Base-by-base conservation (phyloP, 306 rosid genomes). In the Quercus suber region DNA sequence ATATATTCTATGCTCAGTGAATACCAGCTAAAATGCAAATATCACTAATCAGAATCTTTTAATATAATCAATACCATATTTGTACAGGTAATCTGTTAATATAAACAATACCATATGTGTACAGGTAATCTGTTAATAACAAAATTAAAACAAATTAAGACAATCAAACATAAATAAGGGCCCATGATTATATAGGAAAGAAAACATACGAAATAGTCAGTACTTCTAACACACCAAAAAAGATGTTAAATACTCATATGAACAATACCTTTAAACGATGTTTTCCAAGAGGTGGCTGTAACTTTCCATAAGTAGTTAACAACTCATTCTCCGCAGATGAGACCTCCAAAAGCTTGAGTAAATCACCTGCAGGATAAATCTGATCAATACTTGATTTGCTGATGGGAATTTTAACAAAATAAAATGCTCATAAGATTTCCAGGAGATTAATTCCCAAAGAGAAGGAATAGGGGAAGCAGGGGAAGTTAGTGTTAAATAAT, bases 211-310 rank as follows among this genome's bases (percentile, higher is more conserved):
- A 51, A 63, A 76, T 78, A 79, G 33, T 73, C 71, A 76, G 55
- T 61, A 78, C 73, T 57, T 23, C 49, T 75, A 28, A 27, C 19
- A 30, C 45, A 71, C 37, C 20, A 35, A 69, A 30, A 49, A 77
- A 43, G 53, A 4, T 69, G 10, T 69, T 65, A 73, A 61, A 82
- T 27, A 6, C 79, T 55, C 55, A 14, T 51, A 81, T 41, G 28
- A 41, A 79, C 78, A 43, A 77, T 81, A 96, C 99, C 99, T 96
- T 96, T 73, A 96, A 83, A 49, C 99, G 97, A 78, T 93, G 99
- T 82, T 93, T 96, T 77, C 99, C 98, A 58, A 96, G 97, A 78
- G 99, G 97, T 27, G 99, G 99, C 84, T 90, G 94, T 80, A 96
- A 84, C 89, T 93, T 91, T 72, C 99, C 99, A 81, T 87, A 96